phyloP scores from a whole-genome alignment of 1,139 yeast genomes.

The Scheffersomyces cryptocercus region DNA sequence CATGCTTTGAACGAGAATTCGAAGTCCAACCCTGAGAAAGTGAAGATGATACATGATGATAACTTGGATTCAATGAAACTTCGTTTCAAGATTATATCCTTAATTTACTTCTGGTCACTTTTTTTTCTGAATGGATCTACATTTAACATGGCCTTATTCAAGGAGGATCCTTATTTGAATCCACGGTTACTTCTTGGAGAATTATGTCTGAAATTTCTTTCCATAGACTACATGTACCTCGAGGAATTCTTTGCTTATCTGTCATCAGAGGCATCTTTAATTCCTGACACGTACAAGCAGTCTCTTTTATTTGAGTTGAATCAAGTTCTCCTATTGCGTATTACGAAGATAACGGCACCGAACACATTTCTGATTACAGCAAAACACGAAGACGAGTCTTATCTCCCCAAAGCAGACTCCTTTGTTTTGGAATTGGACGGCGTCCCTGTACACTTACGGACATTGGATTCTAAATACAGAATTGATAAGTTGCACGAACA shows the following conservation, averaged over 20 bases:
- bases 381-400: too few species aligned
- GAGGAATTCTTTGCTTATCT: conserved; percentile 10
- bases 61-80: conserved; percentile 29
- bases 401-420: too few species aligned
- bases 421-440: too few species aligned
- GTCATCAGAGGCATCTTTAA: neutral
- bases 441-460: too few species aligned
- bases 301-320: conserved; percentile 13
- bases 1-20: conserved; percentile 9
- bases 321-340: conserved; percentile 11
- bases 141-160: neutral
- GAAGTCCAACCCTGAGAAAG: conserved; percentile 4
- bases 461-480: too few species aligned
- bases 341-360: conserved; percentile 12
- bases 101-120: conserved; percentile 24
- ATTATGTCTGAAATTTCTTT: conserved; percentile 9
- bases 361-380: conserved; percentile 1
- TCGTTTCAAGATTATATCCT: conserved; percentile 23
- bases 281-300: conserved; percentile 9
- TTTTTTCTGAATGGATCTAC: conserved; percentile 13
- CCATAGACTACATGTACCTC: conserved; percentile 10
- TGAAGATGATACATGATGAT: conserved; percentile 14
- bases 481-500: too few species aligned
- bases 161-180: conserved; percentile 5
- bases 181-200: conserved; percentile 11